These are phyloP conservation scores for Cladosporium sp. DNA, from an alignment of 2,329 filamentous ascomycete species.

Conservation along the genomic window DNA sequence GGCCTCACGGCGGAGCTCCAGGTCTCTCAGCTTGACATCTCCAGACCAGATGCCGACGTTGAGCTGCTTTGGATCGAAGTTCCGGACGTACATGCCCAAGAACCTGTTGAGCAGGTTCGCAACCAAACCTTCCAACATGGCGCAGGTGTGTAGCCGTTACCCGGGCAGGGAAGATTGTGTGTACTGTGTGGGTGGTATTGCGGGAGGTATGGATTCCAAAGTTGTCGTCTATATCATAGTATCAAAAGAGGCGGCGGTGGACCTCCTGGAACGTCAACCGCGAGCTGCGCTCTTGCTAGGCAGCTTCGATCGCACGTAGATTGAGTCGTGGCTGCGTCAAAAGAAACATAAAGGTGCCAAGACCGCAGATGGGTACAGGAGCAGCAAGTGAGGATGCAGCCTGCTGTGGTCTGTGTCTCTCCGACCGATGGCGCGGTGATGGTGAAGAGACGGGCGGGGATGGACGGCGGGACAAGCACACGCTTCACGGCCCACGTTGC, in stretches of 20 bases:
- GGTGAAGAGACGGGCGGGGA: background rate
- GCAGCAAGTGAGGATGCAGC: background rate
- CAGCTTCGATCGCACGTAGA: background rate
- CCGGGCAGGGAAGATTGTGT: slow-evolving; percentile 47
- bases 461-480: background rate
- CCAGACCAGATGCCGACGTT: slow-evolving; percentile 99
- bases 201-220: background rate
- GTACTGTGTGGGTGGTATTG: background rate
- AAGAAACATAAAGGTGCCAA: background rate
- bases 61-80: slow-evolving; percentile 95
- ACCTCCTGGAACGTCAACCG: background rate
- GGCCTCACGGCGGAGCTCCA: slow-evolving; percentile 88
- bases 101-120: slow-evolving; percentile 98
- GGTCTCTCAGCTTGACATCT: slow-evolving; percentile 88
- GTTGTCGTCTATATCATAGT: slow-evolving; percentile 10
- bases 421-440: background rate
- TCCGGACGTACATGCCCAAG: slow-evolving; percentile 99
- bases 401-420: background rate
- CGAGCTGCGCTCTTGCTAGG: background rate
- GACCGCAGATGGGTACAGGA: background rate
- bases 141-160: slow-evolving; percentile 59
- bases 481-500: background rate
- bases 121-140: slow-evolving; percentile 94
- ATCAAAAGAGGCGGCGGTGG: background rate
- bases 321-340: background rate